Percentiles rank a stretch among this genome's conserved stretches.
phyloP scores from a whole-genome alignment of 495 filamentous ascomycete species.

The Hypoxylon fuscum region DNA sequence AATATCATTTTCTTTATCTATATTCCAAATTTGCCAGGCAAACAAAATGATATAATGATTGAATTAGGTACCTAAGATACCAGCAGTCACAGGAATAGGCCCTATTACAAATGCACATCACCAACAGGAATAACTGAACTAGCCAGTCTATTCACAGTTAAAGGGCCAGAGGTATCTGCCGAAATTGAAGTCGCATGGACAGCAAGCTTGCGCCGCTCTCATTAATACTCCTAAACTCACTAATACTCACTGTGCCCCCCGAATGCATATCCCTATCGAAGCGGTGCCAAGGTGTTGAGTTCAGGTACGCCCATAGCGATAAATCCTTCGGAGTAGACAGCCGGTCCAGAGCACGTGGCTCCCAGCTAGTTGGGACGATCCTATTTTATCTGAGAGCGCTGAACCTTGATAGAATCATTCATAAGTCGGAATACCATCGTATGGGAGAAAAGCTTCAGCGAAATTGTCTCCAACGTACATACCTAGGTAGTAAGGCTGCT shows the following conservation, averaged over 20 bases:
- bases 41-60: no score
- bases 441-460: no score
- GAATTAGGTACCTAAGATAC: no score
- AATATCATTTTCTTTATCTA: no score
- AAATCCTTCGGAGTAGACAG: conserved; percentile 10
- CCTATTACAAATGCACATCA: no score
- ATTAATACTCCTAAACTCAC: background rate
- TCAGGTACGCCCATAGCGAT: background rate
- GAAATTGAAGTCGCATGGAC: background rate
- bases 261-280: background rate
- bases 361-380: conserved; percentile 13
- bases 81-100: no score
- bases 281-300: background rate
- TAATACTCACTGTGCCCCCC: background rate
- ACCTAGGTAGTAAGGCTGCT: no score
- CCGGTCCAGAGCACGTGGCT: conserved; percentile 8
- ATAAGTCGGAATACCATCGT: background rate
- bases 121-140: no score
- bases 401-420: background rate
- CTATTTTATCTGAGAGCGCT: no score
- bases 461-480: no score
- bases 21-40: no score
- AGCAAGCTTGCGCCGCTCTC: background rate
- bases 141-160: background rate
- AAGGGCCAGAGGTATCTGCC: background rate